Base-by-base conservation (phyloP, 1,139 yeast genomes). In the Pichia sp. region DNA sequence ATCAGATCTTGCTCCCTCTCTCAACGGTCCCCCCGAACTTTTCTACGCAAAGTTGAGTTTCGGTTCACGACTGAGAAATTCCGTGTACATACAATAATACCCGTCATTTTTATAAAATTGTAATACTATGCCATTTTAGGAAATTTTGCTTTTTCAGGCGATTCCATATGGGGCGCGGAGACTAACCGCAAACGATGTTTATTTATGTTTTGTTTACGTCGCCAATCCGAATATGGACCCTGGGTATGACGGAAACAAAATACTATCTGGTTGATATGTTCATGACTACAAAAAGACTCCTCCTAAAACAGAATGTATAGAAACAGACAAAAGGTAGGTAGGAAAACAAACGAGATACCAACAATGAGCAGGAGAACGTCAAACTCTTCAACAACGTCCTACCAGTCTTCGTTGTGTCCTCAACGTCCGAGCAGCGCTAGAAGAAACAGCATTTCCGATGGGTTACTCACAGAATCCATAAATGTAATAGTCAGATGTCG, bases 401-500 rank as follows among this genome's bases (percentile, higher is more conserved):
- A 6, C 40, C 25, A n/a, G 8, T 44, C 46, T 19, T 22, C 25
- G 16, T 6, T 39, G 6, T 16, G 7, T 7, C n/a, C 23, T 18
- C 16, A 16, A 16, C 40, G 37, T 10, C 21, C 37, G 18, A 13
- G 18, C n/a, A 13, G 18, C 13, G 18, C 37, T 12, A 34, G 37
- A n/a, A 34, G 37, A 34, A 34, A n/a, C 25, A 40, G 42, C 25
- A 44, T 44, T 8, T 8, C 23, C 12, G 46, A 44, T 31, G 40
- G 19, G n/a, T 19, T 53, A 39, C 50, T 53, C 12, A 47, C 52
- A 2, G 70, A 67, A 53, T 58, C 69, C 1, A 64, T 67, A 48
- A 64, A 85, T 61, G 97, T 91, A 25, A 87, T 87, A 2, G 96
- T 90, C 25, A 79, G 98, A 59, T 90, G 97, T 66, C 76, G 98